Percentiles rank a stretch among this genome's conserved stretches.
These are phyloP conservation scores for Leccinum subrobustum DNA, from an alignment of 1,284 basidiomycete species.

Conservation along the genomic window DNA sequence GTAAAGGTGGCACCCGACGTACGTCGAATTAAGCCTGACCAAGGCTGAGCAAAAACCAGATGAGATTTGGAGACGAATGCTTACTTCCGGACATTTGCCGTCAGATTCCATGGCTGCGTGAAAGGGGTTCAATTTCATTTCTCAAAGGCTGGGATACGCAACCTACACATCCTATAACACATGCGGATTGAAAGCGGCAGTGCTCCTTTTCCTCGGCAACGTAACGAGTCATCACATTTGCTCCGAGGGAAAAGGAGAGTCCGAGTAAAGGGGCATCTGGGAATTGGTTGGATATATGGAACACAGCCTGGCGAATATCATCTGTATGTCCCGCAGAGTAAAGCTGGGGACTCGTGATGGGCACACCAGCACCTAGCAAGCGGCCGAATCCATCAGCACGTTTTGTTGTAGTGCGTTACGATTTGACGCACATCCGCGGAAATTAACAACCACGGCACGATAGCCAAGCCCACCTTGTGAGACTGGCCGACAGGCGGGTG, in stretches of 20 bases:
- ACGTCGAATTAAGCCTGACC: slow-evolving; percentile 59
- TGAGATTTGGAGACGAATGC: slow-evolving; percentile 23
- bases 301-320: slow-evolving; percentile 80
- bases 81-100: slow-evolving; percentile 57
- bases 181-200: slow-evolving; percentile 75
- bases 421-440: slow-evolving; percentile 77
- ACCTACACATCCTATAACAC: slow-evolving; percentile 79
- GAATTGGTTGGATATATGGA: slow-evolving; percentile 73
- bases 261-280: slow-evolving; percentile 84
- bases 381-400: slow-evolving; percentile 10
- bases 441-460: slow-evolving; percentile 87
- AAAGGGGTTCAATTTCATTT: slow-evolving; percentile 13
- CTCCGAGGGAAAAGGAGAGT: slow-evolving; percentile 92
- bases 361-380: slow-evolving; percentile 73
- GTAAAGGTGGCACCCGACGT: slow-evolving; percentile 72
- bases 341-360: slow-evolving; percentile 76
- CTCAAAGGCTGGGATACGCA: slow-evolving; percentile 8
- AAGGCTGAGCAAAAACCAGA: slow-evolving; percentile 12
- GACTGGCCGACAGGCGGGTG: slow-evolving; percentile 66
- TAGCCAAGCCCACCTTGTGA: slow-evolving; percentile 82
- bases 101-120: slow-evolving; percentile 74
- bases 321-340: slow-evolving; percentile 88
- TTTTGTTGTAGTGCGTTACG: slow-evolving; percentile 7
- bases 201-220: slow-evolving; percentile 82
- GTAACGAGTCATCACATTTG: slow-evolving; percentile 90